A percentile compares a stretch with the other conserved stretches of the same genome.
Evolutionary conservation across 1,139 yeast genomes (phyloP).

Genomic region (Blastobotrys niveus): DNA sequence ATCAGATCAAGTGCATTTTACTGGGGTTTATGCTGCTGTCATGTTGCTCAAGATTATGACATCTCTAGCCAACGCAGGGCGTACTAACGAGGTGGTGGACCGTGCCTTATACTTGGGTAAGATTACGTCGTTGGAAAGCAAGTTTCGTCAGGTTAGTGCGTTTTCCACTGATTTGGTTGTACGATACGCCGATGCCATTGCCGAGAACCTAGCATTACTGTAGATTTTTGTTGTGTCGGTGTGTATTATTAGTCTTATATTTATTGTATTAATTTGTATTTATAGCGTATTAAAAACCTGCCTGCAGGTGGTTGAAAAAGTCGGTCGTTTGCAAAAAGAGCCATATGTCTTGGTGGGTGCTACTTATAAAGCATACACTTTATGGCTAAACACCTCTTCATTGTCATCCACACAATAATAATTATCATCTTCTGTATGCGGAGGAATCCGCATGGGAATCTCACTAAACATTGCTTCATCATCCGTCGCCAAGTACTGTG

Average conservation of each 20-base stretch:
- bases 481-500: conserved; percentile 35
- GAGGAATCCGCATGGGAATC: conserved; percentile 34
- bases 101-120: conserved; percentile 13
- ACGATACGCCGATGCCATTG: conserved; percentile 24
- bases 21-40: conserved; percentile 48
- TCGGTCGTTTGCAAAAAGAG: neutral
- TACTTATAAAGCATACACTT: conserved; percentile 18
- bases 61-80: conserved; percentile 13
- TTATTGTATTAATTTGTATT: too few relatives aligned
- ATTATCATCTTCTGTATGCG: conserved; percentile 32
- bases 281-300: too few relatives aligned
- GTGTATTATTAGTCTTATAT: too few relatives aligned
- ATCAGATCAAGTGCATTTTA: conserved; percentile 62
- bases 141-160: conserved; percentile 22
- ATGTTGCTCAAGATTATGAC: conserved; percentile 38
- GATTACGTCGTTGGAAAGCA: conserved; percentile 14
- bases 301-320: neutral
- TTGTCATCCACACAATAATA: conserved; percentile 33
- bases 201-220: conserved; percentile 13
- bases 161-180: conserved; percentile 23
- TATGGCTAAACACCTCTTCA: conserved; percentile 32
- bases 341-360: too few relatives aligned
- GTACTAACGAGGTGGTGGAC: conserved; percentile 15
- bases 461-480: conserved; percentile 36
- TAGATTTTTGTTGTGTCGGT: conserved; percentile 5